Base-by-base conservation (phyloP, 805 yeast species). In the Clavispora santaluciae region DNA sequence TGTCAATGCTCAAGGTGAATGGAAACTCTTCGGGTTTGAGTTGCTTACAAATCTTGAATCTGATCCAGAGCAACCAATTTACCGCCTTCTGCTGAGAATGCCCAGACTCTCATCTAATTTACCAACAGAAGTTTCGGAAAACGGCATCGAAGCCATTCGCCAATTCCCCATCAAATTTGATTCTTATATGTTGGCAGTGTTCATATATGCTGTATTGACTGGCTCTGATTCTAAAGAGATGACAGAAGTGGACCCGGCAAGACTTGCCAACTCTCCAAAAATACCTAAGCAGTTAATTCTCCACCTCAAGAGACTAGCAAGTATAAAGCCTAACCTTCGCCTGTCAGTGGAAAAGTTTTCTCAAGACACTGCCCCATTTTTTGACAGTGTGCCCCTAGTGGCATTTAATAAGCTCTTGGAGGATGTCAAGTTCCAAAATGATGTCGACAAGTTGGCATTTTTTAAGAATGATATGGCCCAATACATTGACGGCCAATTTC, bases 1-100 rank as follows among this genome's bases (percentile, higher is more conserved):
- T 56, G 79, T 86, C 12, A 83, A 76, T 40, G 38, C 40, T 10
- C 74, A 70, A 22, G 95, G 96, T 11, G 95, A 85, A 54, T 87
- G 95, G 91, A 82, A 79, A 44, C 57, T 90, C 21, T 84, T 85
- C 43, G 95, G 96, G 1, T 79, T 89, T 53, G 97, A 90, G 59
- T 59, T 82, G 1, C 61, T 79, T 25, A 72, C 83, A 2, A 74
- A 68, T 40, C 56, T 74, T 33, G 64, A 50, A 8, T 65, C 74
- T 4, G 80, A 70, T 46, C 72, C 73, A 15, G 72, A 72, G 15
- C 68, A 62, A 37, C 72, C 73, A 16, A 56, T 64, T 9, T 74
- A 68, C 46, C 57, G 72, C 26, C 56, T 57, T 31, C 69, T 56
- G n/a, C 51, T 35, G 29, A 46, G 17, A 24, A 49, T 45, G 33